These are phyloP conservation scores for Neonectria punicea DNA, from an alignment of 2,329 filamentous ascomycete species.

Conservation along the genomic window DNA sequence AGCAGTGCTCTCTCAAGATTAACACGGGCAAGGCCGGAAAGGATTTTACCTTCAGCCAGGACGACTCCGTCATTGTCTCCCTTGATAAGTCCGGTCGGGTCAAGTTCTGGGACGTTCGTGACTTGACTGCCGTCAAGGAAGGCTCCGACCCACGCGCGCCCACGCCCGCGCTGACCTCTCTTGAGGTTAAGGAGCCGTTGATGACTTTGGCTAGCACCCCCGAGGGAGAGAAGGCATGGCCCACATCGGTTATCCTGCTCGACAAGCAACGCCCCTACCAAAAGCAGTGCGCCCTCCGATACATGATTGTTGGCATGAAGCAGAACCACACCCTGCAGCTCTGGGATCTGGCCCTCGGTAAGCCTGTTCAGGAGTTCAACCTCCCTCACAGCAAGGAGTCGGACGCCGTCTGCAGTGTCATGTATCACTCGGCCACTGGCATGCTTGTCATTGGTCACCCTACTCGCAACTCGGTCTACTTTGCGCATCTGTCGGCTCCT, in stretches of 20 bases:
- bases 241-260: conserved; percentile 93
- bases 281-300: conserved; percentile 89
- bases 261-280: conserved; percentile 95
- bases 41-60: conserved; percentile 97
- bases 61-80: conserved; percentile 93
- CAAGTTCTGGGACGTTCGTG: conserved; percentile 97
- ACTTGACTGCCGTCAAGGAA: conserved; percentile 70
- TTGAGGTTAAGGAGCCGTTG: conserved; percentile 87
- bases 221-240: conserved; percentile 93
- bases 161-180: conserved; percentile 64
- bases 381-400: conserved; percentile 96
- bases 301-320: conserved; percentile 97
- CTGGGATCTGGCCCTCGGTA: conserved; percentile 95
- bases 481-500: conserved; percentile 93
- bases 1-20: conserved; percentile 90
- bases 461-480: conserved; percentile 96
- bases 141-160: conserved; percentile 61
- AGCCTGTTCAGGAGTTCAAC: conserved; percentile 96
- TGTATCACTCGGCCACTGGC: conserved; percentile 90
- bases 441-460: conserved; percentile 97
- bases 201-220: conserved; percentile 88
- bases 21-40: conserved; percentile 98
- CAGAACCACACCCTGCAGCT: conserved; percentile 98
- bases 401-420: conserved; percentile 96
- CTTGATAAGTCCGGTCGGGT: conserved; percentile 96